Evolutionary conservation across 225 moss, liverwort and hornwort species (phyloP).

Genomic region (Antitrichia curtipendula): DNA sequence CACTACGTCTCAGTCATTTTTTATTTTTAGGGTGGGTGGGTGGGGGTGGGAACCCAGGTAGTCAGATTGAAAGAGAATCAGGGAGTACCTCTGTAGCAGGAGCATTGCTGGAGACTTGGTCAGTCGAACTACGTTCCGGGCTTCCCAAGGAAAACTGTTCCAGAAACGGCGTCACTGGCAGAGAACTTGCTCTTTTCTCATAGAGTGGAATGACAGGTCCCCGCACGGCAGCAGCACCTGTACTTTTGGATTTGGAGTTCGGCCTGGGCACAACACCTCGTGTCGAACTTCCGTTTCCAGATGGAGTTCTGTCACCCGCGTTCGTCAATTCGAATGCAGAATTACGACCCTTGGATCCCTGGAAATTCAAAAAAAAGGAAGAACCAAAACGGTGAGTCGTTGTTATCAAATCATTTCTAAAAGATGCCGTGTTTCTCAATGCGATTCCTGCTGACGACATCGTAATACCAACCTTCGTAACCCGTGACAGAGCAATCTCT

Average conservation of each 20-base stretch:
- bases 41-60: neutral
- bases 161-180: conserved; percentile 1
- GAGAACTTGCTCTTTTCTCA: conserved; percentile 9
- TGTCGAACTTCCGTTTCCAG: neutral
- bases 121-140: neutral
- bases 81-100: neutral
- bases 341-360: neutral
- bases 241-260: neutral
- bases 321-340: neutral
- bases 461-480: neutral
- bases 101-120: neutral
- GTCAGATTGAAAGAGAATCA: neutral
- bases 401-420: neutral
- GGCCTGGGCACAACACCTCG: neutral
- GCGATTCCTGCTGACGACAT: neutral
- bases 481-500: neutral
- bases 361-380: neutral
- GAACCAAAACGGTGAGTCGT: neutral
- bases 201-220: neutral
- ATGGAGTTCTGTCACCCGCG: neutral
- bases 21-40: too few relatives aligned
- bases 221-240: neutral
- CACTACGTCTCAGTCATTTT: too few relatives aligned
- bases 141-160: neutral
- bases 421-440: neutral